phyloP scores from a whole-genome alignment of 805 yeast genomes.

The Metschnikowia anglica region DNA sequence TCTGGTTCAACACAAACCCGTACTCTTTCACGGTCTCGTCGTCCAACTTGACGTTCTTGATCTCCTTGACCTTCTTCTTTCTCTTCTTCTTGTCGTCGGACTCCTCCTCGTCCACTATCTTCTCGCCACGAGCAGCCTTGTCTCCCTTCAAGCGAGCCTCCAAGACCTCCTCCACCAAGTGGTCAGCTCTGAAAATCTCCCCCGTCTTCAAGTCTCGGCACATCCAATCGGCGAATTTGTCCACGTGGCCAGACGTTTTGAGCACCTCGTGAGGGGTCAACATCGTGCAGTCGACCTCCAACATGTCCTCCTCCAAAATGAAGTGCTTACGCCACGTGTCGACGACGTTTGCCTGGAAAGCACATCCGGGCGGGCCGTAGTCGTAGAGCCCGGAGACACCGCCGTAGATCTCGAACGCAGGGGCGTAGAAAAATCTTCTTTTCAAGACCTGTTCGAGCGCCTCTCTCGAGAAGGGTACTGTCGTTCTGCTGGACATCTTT shows the following conservation, averaged over 20 bases:
- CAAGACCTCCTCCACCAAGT: constrained; percentile 94
- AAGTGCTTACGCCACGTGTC: constrained; percentile 98
- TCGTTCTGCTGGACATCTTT: constrained; percentile 11
- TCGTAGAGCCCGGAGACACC: constrained; percentile 98
- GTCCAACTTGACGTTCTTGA: constrained; percentile 86
- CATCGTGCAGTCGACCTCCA: constrained; percentile 98
- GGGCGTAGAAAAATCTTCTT: constrained; percentile 96
- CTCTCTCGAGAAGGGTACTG: constrained; percentile 70
- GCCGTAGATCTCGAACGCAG: constrained; percentile 95
- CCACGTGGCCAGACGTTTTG: constrained; percentile 99
- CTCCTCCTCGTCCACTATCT: constrained; percentile 45
- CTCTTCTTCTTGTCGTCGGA: constrained; percentile 72
- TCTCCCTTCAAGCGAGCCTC: constrained; percentile 97
- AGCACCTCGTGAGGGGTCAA: constrained; percentile 96
- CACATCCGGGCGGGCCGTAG: constrained; percentile 99
- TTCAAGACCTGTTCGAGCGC: constrained; percentile 85
- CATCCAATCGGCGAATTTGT: constrained; percentile 99
- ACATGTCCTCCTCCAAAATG: constrained; percentile 96
- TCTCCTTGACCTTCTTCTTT: constrained; percentile 81
- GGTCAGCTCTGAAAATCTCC: constrained; percentile 98
- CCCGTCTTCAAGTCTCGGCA: constrained; percentile 93
- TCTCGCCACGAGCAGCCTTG: constrained; percentile 89
- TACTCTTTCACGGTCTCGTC: constrained; percentile 78
- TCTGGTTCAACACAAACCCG: constrained; percentile 83
- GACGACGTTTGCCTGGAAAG: constrained; percentile 91